Conservation (phyloP, 208 protist species). For the Acanthamoeba polyphaga region DNA sequence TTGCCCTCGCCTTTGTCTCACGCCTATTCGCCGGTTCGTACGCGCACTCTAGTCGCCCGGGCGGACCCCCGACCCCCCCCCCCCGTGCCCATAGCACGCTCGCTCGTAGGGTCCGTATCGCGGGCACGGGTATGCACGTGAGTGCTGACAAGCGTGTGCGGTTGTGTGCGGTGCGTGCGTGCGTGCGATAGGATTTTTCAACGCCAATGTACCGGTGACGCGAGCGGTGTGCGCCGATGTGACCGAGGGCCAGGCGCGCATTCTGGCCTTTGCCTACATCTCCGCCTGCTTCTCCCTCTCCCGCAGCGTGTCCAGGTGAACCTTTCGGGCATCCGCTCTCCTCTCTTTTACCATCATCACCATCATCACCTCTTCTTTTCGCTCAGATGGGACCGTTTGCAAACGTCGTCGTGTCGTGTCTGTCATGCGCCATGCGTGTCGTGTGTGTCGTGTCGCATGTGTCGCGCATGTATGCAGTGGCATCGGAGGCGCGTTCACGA, state of each 20-base stretch:
- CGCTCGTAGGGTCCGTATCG: too few species aligned
- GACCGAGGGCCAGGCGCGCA: constrained; percentile 37
- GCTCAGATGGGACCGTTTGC: too few species aligned
- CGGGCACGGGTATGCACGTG: too few species aligned
- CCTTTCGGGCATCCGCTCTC: too few species aligned
- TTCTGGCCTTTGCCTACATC: constrained; percentile 50
- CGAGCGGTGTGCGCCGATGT: constrained; percentile 40
- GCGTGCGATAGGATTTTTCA: constrained; percentile 5
- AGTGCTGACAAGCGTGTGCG: background rate
- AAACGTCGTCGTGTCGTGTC: too few species aligned
- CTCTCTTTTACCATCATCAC: too few species aligned
- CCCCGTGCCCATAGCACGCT: too few species aligned
- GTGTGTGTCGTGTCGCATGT: background rate
- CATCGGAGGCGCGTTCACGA: constrained; percentile 1
- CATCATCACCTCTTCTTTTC: background rate
- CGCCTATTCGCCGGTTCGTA: constrained; percentile 19
- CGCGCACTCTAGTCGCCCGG: background rate
- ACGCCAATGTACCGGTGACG: constrained; percentile 44
- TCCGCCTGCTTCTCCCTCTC: constrained; percentile 29
- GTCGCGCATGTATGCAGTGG: background rate
- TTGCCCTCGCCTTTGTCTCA: background rate
- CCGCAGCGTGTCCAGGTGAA: constrained; percentile 13
- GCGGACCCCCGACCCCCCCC: too few species aligned
- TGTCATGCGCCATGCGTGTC: too few species aligned
- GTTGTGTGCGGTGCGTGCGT: background rate